Conservation (phyloP, 2,329 filamentous ascomycete species). For the Colletotrichum graminicola region DNA sequence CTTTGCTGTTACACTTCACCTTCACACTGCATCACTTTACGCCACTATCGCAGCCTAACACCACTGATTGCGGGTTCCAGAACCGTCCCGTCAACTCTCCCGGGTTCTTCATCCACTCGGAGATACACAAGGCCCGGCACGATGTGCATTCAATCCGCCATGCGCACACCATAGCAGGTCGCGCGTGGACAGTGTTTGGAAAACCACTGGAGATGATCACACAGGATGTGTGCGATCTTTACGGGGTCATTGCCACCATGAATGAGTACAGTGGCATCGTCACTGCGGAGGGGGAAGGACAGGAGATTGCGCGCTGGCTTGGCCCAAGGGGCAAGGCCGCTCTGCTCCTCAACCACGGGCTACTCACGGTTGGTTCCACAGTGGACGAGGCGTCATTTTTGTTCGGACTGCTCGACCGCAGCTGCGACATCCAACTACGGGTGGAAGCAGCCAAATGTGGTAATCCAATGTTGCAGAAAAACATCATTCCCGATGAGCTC, state of each 20-base stretch:
- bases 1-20: too few relatives aligned
- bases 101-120: slow-evolving; percentile 78
- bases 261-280: slow-evolving; percentile 67
- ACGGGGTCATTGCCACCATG: slow-evolving; percentile 65
- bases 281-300: slow-evolving; percentile 73
- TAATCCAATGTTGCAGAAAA: slow-evolving; percentile 55
- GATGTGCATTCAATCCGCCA: slow-evolving; percentile 78
- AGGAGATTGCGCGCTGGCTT: slow-evolving; percentile 72
- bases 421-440: slow-evolving; percentile 75
- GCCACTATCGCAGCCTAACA: too few relatives aligned
- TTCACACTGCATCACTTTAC: too few relatives aligned
- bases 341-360: slow-evolving; percentile 78
- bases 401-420: slow-evolving; percentile 76
- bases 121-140: slow-evolving; percentile 74
- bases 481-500: slow-evolving; percentile 55
- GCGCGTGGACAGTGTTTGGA: slow-evolving; percentile 76
- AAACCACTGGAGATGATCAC: slow-evolving; percentile 77
- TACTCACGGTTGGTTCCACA: slow-evolving; percentile 77
- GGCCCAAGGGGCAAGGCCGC: slow-evolving; percentile 69
- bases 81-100: slow-evolving; percentile 73
- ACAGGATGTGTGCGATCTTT: slow-evolving; percentile 73
- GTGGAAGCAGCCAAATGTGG: slow-evolving; percentile 73
- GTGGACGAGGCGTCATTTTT: slow-evolving; percentile 82
- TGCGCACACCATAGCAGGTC: slow-evolving; percentile 74
- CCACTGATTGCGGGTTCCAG: slow-evolving; percentile 41